Evolutionary conservation across 2,329 filamentous ascomycete species (phyloP), one percentile per base, ranked within the genome.

Genomic region (Fusarium albidum): DNA sequence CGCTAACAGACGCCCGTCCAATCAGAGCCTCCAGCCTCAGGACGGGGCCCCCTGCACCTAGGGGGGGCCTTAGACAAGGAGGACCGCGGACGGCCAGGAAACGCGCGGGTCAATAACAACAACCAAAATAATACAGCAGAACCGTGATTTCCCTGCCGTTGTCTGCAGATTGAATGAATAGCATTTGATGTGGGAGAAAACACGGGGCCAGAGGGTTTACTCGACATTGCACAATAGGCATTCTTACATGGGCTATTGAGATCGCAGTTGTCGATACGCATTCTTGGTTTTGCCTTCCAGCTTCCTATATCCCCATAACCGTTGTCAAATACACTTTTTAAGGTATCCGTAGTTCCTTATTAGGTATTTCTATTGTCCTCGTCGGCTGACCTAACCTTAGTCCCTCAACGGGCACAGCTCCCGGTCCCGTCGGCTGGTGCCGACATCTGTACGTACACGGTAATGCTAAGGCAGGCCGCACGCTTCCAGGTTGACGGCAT

Each of bases 31-130:
- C 48, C 52, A 34, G 53, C 37, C 41, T 26, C 42, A 18, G 48
- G 42, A 47, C 27, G 25, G 27, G 35, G 40, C 46, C 52, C 52
- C 45, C 52, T 59, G 63, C 55, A 33, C 49, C 47, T 13, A 44
- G 46, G 27, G 29, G 55, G 49, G 32, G 39, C 40, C 46, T 41
- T 45, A 43, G 52, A 48, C 55, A 62, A 55, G 58, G 59, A 55
- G 53, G 45, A 55, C 53, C 65, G 57, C 52, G 59, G 64, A 63
- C 65, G 63, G 50, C 63, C 63, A 66, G 64, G 63, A 67, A 66
- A 66, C 65, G 65, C 65, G 63, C 61, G 56, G 61, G 59, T 64
- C 65, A 67, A 67, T 55, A 67, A 67, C 54, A 67, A 67, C 64
- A 67, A 67, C 62, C 58, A 66, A 58, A 64, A 62, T 66, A 64